Base-by-base conservation (phyloP, 78 protist genomes). In the Polysphondylium violaceum region DNA sequence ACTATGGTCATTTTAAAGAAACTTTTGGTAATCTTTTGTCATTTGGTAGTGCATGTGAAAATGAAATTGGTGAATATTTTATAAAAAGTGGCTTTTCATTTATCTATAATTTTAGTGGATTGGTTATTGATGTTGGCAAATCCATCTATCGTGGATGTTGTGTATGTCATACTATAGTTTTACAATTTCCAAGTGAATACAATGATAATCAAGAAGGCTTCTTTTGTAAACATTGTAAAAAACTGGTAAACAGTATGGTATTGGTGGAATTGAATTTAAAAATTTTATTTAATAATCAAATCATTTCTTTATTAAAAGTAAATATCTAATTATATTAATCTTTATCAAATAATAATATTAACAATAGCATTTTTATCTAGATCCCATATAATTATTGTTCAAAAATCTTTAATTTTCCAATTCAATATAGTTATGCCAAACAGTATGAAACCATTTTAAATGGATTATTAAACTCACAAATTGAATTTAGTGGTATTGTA, bases 71-170 rank as follows among this genome's bases (percentile, higher is more conserved):
- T n/a, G n/a, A n/a, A n/a, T n/a, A n/a, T n/a, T n/a, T n/a, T n/a
- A n/a, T n/a, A n/a, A n/a, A n/a, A n/a, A n/a, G 21, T 38, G 55
- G 40, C 33, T 65, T 38, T 38, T 31, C 33, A 2, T 65, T 19
- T 38, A 14, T 65, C 21, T 65, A 27, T 16, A 11, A 23, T 65
- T 65, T 65, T 17, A 65, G 40, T 38, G 73, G 73, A 38, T 38
- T 23, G n/a, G 16, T 65, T n/a, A 65, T 65, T n/a, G 73, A 65
- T 8, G 23, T 44, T 21, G 31, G 40, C 16, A n/a, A 65, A 33
- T 38, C 40, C 19, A 38, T 65, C 11, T 65, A 65, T 65, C 73
- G 73, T 65, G 73, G 73, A 38, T 65, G 73, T 65, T 38, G 33
- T 38, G n/a, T 23, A 65, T 65, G 73, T 65, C 73, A 65, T 14